These are phyloP conservation scores for Rhodotorula mucilaginosa DNA, from an alignment of 1,284 basidiomycete genomes.

Conservation along the genomic window DNA sequence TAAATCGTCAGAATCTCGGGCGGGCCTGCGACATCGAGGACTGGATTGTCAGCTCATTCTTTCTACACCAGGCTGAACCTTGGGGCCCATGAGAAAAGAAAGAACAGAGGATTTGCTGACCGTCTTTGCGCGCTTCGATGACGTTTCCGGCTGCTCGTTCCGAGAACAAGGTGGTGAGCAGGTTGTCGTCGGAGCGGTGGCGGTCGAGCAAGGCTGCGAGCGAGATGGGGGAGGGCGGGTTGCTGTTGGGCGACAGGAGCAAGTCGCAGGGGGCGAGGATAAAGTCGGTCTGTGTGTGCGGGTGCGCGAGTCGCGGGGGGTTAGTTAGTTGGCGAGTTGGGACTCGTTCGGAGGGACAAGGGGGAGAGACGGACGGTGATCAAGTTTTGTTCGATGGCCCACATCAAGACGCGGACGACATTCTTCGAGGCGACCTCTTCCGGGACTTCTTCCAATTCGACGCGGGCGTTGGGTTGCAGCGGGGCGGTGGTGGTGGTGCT, in stretches of 20 bases:
- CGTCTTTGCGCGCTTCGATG: slow-evolving; percentile 40
- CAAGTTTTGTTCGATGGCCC: slow-evolving; percentile 37
- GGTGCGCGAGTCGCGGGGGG: background rate
- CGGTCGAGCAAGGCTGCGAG: slow-evolving; percentile 72
- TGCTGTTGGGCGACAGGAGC: slow-evolving; percentile 63
- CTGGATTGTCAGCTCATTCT: no score
- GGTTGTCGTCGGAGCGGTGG: slow-evolving; percentile 68
- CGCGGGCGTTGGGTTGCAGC: slow-evolving; percentile 24
- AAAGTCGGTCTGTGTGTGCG: slow-evolving; percentile 63
- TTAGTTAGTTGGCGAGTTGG: no score
- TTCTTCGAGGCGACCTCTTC: slow-evolving; percentile 34
- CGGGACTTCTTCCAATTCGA: slow-evolving; percentile 41
- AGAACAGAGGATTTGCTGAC: slow-evolving; percentile 9
- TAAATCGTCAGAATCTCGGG: slow-evolving; percentile 39
- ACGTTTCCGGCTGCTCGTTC: slow-evolving; percentile 48
- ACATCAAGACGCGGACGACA: slow-evolving; percentile 32
- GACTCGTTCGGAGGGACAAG: background rate
- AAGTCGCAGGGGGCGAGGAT: slow-evolving; percentile 90
- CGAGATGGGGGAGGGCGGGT: slow-evolving; percentile 55
- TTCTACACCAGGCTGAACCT: background rate
- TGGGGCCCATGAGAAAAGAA: no score
- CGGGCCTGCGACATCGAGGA: slow-evolving; percentile 17
- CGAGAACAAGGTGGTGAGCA: slow-evolving; percentile 77
- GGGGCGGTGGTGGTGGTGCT: slow-evolving; percentile 12
- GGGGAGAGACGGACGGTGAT: slow-evolving; percentile 37